A percentile compares a stretch with the other conserved stretches of the same genome.
Conservation (phyloP, 768 basidiomycete genomes). For the Udeniomyces megalosporus region DNA sequence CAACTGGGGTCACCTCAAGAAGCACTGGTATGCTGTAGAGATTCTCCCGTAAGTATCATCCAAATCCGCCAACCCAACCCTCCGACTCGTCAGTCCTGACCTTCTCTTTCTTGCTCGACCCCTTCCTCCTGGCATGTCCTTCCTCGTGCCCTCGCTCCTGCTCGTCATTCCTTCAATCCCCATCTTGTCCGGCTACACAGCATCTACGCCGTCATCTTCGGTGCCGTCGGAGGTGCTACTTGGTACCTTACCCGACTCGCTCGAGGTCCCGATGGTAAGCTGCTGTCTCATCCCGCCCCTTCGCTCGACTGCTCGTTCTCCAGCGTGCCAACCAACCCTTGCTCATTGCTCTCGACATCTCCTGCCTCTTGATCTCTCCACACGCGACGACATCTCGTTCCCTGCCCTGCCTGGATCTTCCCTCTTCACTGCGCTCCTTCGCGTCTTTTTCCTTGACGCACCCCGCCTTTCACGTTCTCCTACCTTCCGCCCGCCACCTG, state of each 20-base stretch:
- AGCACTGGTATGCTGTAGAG: conserved; percentile 2
- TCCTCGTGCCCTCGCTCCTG: background rate
- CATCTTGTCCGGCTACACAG: background rate
- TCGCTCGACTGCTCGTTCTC: background rate
- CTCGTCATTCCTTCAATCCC: background rate
- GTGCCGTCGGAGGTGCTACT: conserved; percentile 6
- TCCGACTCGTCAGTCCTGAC: too few relatives aligned
- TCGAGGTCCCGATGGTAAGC: conserved; percentile 13
- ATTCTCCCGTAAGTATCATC: conserved; percentile 1
- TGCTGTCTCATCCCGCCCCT: background rate
- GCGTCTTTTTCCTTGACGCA: background rate
- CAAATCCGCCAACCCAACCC: background rate
- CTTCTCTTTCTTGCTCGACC: background rate
- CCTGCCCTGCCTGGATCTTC: too few relatives aligned
- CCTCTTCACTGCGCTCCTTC: background rate
- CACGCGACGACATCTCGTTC: too few relatives aligned
- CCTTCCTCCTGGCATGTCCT: background rate
- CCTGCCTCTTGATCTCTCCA: background rate
- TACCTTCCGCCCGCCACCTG: background rate
- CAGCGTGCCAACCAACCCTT: too few relatives aligned
- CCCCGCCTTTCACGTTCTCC: background rate
- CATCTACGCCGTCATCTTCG: conserved; percentile 15
- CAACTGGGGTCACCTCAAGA: background rate
- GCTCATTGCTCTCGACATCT: too few relatives aligned
- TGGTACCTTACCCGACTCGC: conserved; percentile 20